phyloP scores from a whole-genome alignment of 768 basidiomycete species.

The Mycena rebaudengoi region DNA sequence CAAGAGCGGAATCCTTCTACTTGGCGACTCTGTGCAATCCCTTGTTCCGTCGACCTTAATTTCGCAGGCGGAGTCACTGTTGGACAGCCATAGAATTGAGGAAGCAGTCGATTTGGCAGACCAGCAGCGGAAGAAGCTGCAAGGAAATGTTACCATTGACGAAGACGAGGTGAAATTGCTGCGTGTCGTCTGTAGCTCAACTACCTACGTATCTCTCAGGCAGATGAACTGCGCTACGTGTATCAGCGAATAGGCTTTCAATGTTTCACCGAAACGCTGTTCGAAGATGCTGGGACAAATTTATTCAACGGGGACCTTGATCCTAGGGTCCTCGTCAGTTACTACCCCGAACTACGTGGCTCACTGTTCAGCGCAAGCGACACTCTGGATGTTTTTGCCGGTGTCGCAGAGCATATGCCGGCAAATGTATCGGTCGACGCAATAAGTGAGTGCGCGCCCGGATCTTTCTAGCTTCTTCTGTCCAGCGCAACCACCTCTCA shows the following conservation, averaged over 20 bases:
- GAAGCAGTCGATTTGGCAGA: constrained; percentile 73
- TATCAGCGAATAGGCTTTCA: constrained; percentile 86
- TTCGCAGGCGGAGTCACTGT: constrained; percentile 74
- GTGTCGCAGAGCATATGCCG: constrained; percentile 77
- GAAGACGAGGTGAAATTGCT: constrained; percentile 57
- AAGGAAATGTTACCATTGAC: constrained; percentile 59
- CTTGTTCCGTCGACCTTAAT: constrained; percentile 77
- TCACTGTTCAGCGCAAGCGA: constrained; percentile 64
- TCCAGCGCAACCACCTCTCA: constrained; percentile 32
- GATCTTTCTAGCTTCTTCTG: constrained; percentile 26
- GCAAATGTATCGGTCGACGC: constrained; percentile 76
- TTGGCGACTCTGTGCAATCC: constrained; percentile 70
- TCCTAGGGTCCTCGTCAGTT: constrained; percentile 81
- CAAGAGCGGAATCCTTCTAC: constrained; percentile 73
- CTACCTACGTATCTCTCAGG: constrained; percentile 38
- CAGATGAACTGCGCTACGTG: constrained; percentile 78
- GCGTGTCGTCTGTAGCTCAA: constrained; percentile 12
- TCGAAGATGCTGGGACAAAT: constrained; percentile 83
- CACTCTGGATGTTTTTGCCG: constrained; percentile 75
- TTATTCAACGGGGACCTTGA: constrained; percentile 86
- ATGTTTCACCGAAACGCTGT: constrained; percentile 80
- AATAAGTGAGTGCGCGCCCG: constrained; percentile 74
- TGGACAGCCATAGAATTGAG: constrained; percentile 69
- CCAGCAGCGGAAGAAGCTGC: constrained; percentile 64
- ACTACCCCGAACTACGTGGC: constrained; percentile 81